Percentiles rank a stretch among this genome's conserved stretches.
Conservation (phyloP, 2,329 filamentous ascomycete genomes). For the Verticillium nubilum region DNA sequence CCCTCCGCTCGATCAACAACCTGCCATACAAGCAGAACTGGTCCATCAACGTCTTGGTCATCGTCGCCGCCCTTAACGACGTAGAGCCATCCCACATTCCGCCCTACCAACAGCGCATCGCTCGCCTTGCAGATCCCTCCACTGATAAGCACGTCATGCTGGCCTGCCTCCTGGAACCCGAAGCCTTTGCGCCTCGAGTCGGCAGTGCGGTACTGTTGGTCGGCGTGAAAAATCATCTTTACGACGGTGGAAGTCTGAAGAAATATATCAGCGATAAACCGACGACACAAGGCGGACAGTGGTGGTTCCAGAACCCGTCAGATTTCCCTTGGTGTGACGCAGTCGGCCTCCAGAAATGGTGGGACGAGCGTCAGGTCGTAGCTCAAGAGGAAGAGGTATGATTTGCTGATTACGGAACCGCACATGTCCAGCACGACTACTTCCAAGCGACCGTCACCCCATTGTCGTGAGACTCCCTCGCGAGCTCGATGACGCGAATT, state of each 20-base stretch:
- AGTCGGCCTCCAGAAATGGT: conserved; percentile 38
- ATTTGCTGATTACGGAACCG: neutral
- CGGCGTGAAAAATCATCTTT: conserved; percentile 53
- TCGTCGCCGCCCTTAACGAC: conserved; percentile 40
- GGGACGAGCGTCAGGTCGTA: conserved; percentile 19
- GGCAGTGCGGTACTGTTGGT: conserved; percentile 46
- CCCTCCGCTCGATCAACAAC: conserved; percentile 41
- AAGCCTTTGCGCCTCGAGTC: conserved; percentile 37
- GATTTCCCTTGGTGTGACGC: conserved; percentile 46
- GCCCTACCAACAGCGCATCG: conserved; percentile 45
- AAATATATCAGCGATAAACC: conserved; percentile 36
- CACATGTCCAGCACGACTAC: neutral
- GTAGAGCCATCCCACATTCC: conserved; percentile 44
- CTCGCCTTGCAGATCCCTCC: conserved; percentile 44
- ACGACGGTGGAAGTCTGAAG: conserved; percentile 41
- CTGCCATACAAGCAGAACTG: conserved; percentile 54
- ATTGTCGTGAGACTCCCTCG: conserved; percentile 29
- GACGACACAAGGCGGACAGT: conserved; percentile 25
- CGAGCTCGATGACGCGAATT: conserved; percentile 33
- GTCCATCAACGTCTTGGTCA: conserved; percentile 48
- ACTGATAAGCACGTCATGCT: conserved; percentile 47
- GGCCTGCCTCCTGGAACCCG: conserved; percentile 49
- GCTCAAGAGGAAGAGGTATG: neutral
- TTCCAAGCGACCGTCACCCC: conserved; percentile 23
- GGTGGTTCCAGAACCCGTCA: conserved; percentile 47